These are phyloP conservation scores for Calamus simplicifolius DNA, from an alignment of 176 grass and related monocot genomes.

Conservation along the genomic window DNA sequence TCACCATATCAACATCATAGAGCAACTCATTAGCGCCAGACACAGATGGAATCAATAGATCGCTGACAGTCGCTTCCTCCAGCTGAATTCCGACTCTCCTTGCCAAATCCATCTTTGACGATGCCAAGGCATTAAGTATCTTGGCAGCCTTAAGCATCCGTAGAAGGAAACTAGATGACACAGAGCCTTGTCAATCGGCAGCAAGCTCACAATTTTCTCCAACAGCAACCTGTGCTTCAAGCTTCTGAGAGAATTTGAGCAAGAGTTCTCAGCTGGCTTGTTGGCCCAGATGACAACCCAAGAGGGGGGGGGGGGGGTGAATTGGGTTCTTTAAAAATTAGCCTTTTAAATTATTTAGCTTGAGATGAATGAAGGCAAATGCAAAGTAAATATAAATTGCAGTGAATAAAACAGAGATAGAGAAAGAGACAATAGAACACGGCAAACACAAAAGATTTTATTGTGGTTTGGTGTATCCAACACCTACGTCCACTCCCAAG, in stretches of 20 bases:
- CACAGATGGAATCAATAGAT: slow-evolving; percentile 63
- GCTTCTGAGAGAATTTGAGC: slow-evolving; percentile 12
- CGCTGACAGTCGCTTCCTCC: slow-evolving; percentile 55
- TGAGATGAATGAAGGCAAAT: too few species aligned
- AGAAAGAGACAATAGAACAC: too few species aligned
- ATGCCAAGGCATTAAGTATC: slow-evolving; percentile 41
- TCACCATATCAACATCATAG: slow-evolving; percentile 64
- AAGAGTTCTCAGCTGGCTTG: slow-evolving; percentile 2
- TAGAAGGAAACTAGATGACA: slow-evolving; percentile 70
- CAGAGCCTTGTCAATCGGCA: slow-evolving; percentile 58
- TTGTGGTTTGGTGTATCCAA: too few species aligned
- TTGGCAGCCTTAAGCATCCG: slow-evolving; percentile 76
- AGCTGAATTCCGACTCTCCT: slow-evolving; percentile 56
- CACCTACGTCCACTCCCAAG: too few species aligned
- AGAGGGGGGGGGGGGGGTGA: too few species aligned
- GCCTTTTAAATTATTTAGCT: too few species aligned
- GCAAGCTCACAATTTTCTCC: slow-evolving; percentile 79
- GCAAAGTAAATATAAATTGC: too few species aligned
- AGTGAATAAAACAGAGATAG: too few species aligned
- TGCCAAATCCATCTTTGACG: slow-evolving; percentile 56
- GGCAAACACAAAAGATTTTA: too few species aligned
- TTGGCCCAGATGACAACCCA: slow-evolving; percentile 1
- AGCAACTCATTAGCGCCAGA: slow-evolving; percentile 35
- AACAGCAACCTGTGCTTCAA: slow-evolving; percentile 51
- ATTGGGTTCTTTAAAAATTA: too few species aligned